These are phyloP conservation scores for Bacterosira constricta DNA, from an alignment of 108 stramenopile species.

Conservation along the genomic window DNA sequence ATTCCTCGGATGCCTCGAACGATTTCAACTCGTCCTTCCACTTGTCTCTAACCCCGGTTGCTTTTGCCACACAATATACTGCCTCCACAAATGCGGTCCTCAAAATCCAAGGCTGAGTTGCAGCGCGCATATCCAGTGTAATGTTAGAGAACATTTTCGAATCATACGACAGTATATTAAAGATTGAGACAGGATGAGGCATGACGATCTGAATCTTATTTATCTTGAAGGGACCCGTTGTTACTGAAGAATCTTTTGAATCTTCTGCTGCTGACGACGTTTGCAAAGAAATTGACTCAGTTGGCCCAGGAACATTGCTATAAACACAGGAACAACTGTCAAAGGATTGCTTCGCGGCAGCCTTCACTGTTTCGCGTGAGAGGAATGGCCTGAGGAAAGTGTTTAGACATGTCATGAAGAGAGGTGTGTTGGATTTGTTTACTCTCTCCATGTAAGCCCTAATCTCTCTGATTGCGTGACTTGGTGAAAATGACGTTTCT, in stretches of 20 bases:
- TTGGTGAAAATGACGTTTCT: not conserved
- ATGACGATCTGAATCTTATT: conserved; percentile 22
- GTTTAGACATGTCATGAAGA: conserved; percentile 11
- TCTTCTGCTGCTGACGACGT: not conserved
- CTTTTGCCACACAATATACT: conserved; percentile 2
- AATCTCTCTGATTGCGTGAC: not conserved
- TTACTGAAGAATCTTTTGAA: no score
- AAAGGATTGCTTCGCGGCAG: not conserved
- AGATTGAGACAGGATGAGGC: conserved; percentile 20
- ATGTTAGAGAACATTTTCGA: conserved; percentile 18
- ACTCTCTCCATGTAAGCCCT: conserved; percentile 12
- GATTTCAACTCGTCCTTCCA: not conserved
- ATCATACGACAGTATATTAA: conserved; percentile 6
- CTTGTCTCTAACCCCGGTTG: not conserved
- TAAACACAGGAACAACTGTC: conserved; percentile 17
- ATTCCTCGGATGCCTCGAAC: conserved; percentile 5
- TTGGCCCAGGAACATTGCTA: conserved; percentile 18
- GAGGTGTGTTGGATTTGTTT: conserved; percentile 22
- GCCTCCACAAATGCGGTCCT: conserved; percentile 16
- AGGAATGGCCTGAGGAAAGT: conserved; percentile 6
- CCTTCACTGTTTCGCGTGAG: not conserved
- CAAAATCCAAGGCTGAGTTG: not conserved
- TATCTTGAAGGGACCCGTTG: not conserved
- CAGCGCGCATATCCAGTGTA: conserved; percentile 16
- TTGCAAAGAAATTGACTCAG: not conserved